A percentile compares a stretch with the other conserved stretches of the same genome.
These are phyloP conservation scores for Exophiala spinifera DNA, from an alignment of 2,329 filamentous ascomycete genomes.

Conservation along the genomic window DNA sequence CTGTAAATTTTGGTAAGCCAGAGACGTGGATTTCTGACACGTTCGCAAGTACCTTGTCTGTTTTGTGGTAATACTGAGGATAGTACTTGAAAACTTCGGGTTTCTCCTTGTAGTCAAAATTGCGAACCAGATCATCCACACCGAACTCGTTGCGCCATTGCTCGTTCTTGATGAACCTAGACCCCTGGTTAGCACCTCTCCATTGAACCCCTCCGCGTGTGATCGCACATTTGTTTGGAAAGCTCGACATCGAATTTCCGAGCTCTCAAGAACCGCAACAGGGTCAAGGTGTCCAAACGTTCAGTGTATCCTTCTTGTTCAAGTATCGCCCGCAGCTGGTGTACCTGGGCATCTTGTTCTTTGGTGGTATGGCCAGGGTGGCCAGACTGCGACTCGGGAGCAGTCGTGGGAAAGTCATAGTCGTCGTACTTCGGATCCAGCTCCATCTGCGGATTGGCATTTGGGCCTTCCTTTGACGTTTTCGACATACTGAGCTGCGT, in stretches of 20 bases:
- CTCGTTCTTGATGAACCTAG: constrained; percentile 86
- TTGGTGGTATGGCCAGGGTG: constrained; percentile 85
- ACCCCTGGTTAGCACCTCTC: constrained; percentile 6
- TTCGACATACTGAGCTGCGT: constrained; percentile 21
- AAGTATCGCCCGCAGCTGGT: constrained; percentile 78
- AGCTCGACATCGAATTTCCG: constrained; percentile 88
- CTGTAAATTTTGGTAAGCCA: constrained; percentile 45
- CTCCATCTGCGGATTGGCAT: constrained; percentile 41
- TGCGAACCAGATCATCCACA: constrained; percentile 75
- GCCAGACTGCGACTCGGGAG: constrained; percentile 66
- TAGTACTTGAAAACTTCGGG: constrained; percentile 83
- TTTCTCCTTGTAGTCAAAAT: constrained; percentile 86
- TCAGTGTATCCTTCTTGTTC: constrained; percentile 80
- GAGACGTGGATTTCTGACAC: too few relatives aligned
- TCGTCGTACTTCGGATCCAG: constrained; percentile 90
- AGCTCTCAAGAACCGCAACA: constrained; percentile 89
- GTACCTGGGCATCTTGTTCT: constrained; percentile 83
- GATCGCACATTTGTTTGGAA: constrained; percentile 79
- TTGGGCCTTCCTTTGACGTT: constrained; percentile 16
- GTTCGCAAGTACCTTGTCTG: constrained; percentile 45
- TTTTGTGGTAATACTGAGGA: constrained; percentile 97
- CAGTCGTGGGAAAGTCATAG: constrained; percentile 85
- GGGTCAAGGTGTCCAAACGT: constrained; percentile 83
- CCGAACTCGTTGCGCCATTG: constrained; percentile 86
- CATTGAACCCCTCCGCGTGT: background rate